Base-by-base conservation (phyloP, 441 rosid genomes). In the Mallotus repandus region DNA sequence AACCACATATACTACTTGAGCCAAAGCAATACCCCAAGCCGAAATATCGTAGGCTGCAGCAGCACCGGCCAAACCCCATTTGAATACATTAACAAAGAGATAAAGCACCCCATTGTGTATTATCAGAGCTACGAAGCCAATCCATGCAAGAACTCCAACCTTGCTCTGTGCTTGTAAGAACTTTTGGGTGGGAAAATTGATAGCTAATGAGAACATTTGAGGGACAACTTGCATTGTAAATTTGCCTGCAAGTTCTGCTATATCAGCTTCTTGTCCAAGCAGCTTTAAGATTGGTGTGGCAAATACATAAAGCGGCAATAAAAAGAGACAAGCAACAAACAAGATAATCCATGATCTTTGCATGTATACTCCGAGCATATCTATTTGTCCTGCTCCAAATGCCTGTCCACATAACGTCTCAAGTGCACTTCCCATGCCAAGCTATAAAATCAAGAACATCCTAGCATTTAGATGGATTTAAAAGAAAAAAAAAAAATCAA, bases 131-230 rank as follows among this genome's bases (percentile, higher is more conserved):
- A 46, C 79, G 53, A 94, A 84, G 12, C 94, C 96, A 49, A 93
- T 88, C 91, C 91, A 94, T 0, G 97, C 97, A 66, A 94, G 61
- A 66, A 85, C 79, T 52, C 86, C 86, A 0, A 92, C 98, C 77
- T 81, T 88, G 89, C 97, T 94, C 49, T 94, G 98, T 1, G 97
- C 83, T 45, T 94, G 97, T 41, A 93, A 79, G 84, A 93, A 89
- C 76, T 91, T 91, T 61, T 88, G 94, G 61, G 91, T 84, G 0
- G 97, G 89, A 82, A 94, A 93, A 68, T 88, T 94, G 73, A 92
- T 18, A 5, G 97, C 93, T 5, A 94, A 84, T 0, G 97, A 91
- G 76, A 92, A 89, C 92, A 94, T 87, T 53, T 90, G 98, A 25
- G 98, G 98, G 72, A 94, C 87, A 41, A 92, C 87, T 65, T 83